phyloP scores from a whole-genome alignment of 2,329 filamentous ascomycete genomes.

The Grosmannia huntii region DNA sequence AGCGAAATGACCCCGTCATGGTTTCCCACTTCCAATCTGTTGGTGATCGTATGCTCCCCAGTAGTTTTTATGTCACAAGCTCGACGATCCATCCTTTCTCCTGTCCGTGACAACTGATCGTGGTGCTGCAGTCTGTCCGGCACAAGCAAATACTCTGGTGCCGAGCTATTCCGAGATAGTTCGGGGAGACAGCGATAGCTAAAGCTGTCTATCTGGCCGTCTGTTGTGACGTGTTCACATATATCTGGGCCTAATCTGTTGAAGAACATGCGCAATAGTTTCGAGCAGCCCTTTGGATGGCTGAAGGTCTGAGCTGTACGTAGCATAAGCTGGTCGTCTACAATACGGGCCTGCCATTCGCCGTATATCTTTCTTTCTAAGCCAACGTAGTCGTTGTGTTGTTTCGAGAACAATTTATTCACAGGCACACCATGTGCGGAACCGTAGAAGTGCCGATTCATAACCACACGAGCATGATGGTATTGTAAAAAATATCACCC shows the following conservation, averaged over 20 bases:
- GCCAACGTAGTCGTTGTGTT: background rate
- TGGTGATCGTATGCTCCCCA: background rate
- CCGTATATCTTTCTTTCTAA: background rate
- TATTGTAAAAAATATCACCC: background rate
- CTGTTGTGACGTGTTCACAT: background rate
- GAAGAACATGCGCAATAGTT: background rate
- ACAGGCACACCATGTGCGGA: background rate
- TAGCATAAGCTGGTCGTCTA: background rate
- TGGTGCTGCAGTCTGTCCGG: background rate
- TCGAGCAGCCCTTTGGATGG: background rate
- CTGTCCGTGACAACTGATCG: background rate
- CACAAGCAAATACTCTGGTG: background rate
- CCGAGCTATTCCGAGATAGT: background rate
- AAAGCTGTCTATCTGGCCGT: fast-evolving
- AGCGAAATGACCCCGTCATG: too few relatives aligned
- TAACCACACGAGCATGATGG: background rate
- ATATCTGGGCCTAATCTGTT: background rate
- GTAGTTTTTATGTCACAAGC: background rate
- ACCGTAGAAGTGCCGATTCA: background rate
- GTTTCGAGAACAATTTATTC: too few relatives aligned
- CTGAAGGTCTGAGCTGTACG: background rate
- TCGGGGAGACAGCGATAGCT: background rate
- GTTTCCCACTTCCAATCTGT: background rate
- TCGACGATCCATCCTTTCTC: background rate
- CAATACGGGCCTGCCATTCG: background rate